Evolutionary conservation across 2,329 filamentous ascomycete species (phyloP).

Genomic region (Cephalotrichum gorgonifer): DNA sequence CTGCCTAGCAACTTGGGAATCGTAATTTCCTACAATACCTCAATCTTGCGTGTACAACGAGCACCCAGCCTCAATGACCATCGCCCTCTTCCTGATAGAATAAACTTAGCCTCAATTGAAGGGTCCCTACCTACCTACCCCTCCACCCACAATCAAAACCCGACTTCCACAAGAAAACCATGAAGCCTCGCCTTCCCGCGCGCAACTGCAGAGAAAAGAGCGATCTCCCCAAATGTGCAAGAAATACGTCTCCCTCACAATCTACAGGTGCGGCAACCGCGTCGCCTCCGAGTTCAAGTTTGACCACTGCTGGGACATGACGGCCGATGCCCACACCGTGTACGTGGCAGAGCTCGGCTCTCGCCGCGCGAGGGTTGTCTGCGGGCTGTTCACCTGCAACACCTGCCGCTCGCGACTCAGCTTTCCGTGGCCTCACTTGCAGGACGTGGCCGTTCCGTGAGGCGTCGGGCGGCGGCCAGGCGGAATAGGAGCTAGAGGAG

Average conservation of each 20-base stretch:
- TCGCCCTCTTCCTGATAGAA: too few relatives aligned
- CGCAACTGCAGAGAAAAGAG: neutral
- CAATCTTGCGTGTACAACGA: too few relatives aligned
- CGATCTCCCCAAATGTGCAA: neutral
- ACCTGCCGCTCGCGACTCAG: neutral
- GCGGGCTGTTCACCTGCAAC: neutral
- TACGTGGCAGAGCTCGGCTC: neutral
- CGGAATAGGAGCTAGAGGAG: too few relatives aligned
- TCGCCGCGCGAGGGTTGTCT: neutral
- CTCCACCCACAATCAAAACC: neutral
- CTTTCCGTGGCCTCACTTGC: neutral
- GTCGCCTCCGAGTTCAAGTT: neutral
- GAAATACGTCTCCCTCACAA: neutral
- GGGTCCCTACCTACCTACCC: neutral
- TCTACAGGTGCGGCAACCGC: neutral
- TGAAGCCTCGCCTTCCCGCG: neutral
- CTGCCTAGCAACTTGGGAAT: too few relatives aligned
- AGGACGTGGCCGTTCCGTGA: neutral
- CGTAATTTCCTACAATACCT: too few relatives aligned
- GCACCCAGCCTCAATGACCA: too few relatives aligned
- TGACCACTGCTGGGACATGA: neutral
- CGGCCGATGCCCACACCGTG: neutral
- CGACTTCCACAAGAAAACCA: neutral
- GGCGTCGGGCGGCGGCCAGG: too few relatives aligned
- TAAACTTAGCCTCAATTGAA: too few relatives aligned